phyloP scores from a whole-genome alignment of 108 stramenopile genomes.

The Conticribra weissflogii region DNA sequence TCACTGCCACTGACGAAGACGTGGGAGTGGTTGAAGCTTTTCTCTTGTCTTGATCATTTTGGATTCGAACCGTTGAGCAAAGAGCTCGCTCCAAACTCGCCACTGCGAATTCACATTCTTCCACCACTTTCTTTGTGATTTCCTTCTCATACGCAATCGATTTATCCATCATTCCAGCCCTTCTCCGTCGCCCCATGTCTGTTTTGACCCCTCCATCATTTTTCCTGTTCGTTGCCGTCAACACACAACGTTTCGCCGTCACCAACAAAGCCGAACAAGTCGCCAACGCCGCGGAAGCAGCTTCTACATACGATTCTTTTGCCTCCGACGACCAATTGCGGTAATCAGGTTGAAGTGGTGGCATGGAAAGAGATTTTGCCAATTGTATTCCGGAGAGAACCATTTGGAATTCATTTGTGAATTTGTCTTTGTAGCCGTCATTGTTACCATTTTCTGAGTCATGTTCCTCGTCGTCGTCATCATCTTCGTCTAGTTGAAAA shows the following conservation, averaged over 20 bases:
- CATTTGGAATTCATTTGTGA: slow-evolving; percentile 34
- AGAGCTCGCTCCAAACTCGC: slow-evolving; percentile 35
- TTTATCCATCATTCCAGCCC: not conserved
- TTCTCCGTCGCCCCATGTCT: not conserved
- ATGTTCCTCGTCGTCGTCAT: slow-evolving; percentile 6
- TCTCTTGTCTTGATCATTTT: not conserved
- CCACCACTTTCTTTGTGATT: not conserved
- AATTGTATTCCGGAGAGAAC: slow-evolving; percentile 34
- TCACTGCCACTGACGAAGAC: not conserved
- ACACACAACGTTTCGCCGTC: no score
- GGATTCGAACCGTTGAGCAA: slow-evolving; percentile 13
- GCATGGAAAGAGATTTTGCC: slow-evolving; percentile 24
- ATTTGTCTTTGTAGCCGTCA: slow-evolving; percentile 16
- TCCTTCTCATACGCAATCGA: no score
- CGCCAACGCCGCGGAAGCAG: slow-evolving; percentile 46
- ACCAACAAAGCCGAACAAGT: slow-evolving; percentile 59
- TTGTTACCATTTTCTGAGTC: slow-evolving; percentile 11
- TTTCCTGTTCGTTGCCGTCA: no score
- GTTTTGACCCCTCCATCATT: slow-evolving; percentile 1
- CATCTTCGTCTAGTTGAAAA: no score
- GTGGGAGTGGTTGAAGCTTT: not conserved
- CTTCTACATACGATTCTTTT: slow-evolving; percentile 65
- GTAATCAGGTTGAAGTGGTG: slow-evolving; percentile 62
- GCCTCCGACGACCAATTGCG: slow-evolving; percentile 71
- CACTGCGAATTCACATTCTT: slow-evolving; percentile 22